phyloP scores from a whole-genome alignment of 2,329 filamentous ascomycete species.

The Sodiomyces alkalinus region DNA sequence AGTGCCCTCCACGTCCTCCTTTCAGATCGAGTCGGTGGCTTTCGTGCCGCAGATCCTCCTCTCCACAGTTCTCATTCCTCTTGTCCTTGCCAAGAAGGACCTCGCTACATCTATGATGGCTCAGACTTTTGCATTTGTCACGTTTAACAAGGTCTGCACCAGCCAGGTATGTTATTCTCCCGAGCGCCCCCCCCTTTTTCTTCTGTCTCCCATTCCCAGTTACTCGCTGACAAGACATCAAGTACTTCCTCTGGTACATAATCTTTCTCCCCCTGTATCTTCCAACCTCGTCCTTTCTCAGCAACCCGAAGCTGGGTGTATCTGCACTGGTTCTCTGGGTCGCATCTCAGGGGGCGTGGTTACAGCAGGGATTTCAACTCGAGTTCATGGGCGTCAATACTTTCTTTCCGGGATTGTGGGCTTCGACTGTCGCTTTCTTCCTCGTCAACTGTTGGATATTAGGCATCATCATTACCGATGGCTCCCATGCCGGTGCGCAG shows the following conservation, averaged over 20 bases:
- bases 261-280: conserved; percentile 87
- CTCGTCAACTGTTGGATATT: conserved; percentile 76
- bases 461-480: conserved; percentile 62
- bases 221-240: background rate
- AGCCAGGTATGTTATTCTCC: conserved; percentile 75
- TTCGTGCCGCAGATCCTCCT: conserved; percentile 81
- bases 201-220: background rate
- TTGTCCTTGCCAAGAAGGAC: conserved; percentile 66
- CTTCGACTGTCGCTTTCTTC: conserved; percentile 65
- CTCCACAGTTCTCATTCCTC: conserved; percentile 59
- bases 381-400: conserved; percentile 71
- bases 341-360: conserved; percentile 56
- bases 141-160: conserved; percentile 98
- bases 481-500: conserved; percentile 10
- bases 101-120: conserved; percentile 76
- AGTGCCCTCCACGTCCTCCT: conserved; percentile 21
- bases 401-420: conserved; percentile 74
- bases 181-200: too few species aligned
- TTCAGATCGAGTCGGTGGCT: conserved; percentile 59
- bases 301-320: conserved; percentile 43
- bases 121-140: conserved; percentile 93
- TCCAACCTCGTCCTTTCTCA: conserved; percentile 59
- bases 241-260: conserved; percentile 99
- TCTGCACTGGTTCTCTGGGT: conserved; percentile 60
- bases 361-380: conserved; percentile 59